Conservation (phyloP, 495 filamentous ascomycete genomes). For the Podospora appendiculata region DNA sequence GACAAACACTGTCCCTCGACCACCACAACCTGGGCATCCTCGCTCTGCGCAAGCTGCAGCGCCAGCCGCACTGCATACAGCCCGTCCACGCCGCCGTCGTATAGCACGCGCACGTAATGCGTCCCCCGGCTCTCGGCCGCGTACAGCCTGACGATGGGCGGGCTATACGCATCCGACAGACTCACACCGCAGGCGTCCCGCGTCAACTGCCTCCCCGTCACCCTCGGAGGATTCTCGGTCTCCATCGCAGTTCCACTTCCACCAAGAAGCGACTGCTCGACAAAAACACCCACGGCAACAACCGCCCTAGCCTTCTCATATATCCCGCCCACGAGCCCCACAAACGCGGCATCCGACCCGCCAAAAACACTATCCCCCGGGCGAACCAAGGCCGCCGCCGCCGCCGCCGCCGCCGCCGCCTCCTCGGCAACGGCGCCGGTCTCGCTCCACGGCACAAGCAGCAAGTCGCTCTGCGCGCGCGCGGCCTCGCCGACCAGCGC, state of each 20-base stretch:
- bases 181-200: constrained; percentile 30
- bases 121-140: constrained; percentile 19
- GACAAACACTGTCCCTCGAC: too few relatives aligned
- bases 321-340: constrained; percentile 1
- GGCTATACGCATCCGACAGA: constrained; percentile 27
- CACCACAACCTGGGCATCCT: constrained; percentile 7
- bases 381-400: constrained; percentile 26
- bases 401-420: too few relatives aligned
- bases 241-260: too few relatives aligned
- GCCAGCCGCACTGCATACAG: constrained; percentile 67
- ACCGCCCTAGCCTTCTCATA: constrained; percentile 1
- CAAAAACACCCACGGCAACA: too few relatives aligned
- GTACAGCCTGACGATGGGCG: constrained; percentile 56
- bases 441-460: constrained; percentile 84
- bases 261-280: too few relatives aligned
- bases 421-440: constrained; percentile 60
- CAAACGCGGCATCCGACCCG: constrained; percentile 45
- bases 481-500: constrained; percentile 57
- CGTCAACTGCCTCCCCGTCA: constrained; percentile 24
- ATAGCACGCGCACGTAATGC: constrained; percentile 64
- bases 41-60: constrained; percentile 66
- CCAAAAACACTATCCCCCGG: constrained; percentile 31
- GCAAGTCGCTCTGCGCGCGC: constrained; percentile 61
- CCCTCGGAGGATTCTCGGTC: constrained; percentile 18
- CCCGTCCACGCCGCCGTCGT: constrained; percentile 75